Evolutionary conservation across 805 yeast genomes (phyloP).

Genomic region (Saccharomycopsis malanga): DNA sequence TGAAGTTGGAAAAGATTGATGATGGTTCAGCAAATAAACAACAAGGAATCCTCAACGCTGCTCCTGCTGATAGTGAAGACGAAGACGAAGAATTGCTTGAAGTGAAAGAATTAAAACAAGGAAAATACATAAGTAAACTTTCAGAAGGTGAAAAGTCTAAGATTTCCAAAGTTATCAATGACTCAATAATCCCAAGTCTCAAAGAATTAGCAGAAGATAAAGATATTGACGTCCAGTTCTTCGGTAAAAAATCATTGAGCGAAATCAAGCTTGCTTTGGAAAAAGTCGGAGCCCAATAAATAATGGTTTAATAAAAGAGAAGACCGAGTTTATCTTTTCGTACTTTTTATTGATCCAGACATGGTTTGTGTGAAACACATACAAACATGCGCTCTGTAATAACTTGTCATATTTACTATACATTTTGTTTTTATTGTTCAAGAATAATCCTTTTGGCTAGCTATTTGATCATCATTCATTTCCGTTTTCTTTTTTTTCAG

Average conservation of each 20-base stretch:
- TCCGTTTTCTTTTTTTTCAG: too few species aligned
- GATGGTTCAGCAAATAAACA: conserved; percentile 9
- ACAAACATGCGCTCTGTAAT: too few species aligned
- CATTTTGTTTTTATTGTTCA: too few species aligned
- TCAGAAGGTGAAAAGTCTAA: conserved; percentile 18
- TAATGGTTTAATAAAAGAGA: too few species aligned
- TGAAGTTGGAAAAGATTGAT: conserved; percentile 23
- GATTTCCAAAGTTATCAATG: conserved; percentile 34
- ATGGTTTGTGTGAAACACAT: too few species aligned
- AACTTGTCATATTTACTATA: too few species aligned
- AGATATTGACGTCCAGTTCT: conserved; percentile 87
- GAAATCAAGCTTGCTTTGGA: conserved; percentile 25
- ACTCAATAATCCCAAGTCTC: conserved; percentile 56
- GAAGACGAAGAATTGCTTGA: conserved; percentile 20
- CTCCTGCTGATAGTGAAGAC: conserved; percentile 1
- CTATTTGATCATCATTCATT: too few species aligned
- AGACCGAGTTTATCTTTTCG: too few species aligned
- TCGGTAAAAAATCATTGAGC: conserved; percentile 60
- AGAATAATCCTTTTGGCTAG: too few species aligned
- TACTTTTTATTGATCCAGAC: too few species aligned
- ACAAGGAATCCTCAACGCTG: conserved; percentile 14
- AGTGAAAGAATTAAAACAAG: conserved; percentile 23
- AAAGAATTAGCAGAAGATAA: conserved; percentile 59
- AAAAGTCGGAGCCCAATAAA: conserved; percentile 6
- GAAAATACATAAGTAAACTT: conserved; percentile 26